Percentiles rank a stretch among this genome's conserved stretches.
Conservation (phyloP, 805 yeast genomes). For the Saccharomycopsis malanga region DNA sequence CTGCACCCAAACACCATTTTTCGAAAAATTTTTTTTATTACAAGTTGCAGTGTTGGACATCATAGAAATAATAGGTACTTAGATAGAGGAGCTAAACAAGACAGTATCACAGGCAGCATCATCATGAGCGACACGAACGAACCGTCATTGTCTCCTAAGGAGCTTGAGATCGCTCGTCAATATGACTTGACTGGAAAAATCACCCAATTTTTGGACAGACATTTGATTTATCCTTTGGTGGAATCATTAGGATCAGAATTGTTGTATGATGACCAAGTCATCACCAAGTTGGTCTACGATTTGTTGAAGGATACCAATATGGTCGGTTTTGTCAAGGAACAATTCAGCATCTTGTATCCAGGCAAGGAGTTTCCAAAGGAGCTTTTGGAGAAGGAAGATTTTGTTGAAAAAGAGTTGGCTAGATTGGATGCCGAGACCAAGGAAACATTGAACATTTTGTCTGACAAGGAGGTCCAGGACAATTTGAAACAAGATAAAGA, state of each 20-base stretch:
- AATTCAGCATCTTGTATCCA: constrained; percentile 37
- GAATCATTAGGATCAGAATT: constrained; percentile 38
- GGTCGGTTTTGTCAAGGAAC: constrained; percentile 42
- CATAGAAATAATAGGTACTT: background rate
- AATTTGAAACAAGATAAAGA: constrained; percentile 48
- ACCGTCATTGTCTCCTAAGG: constrained; percentile 25
- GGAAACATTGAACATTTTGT: constrained; percentile 39
- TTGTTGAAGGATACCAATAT: constrained; percentile 51
- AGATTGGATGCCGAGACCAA: constrained; percentile 37
- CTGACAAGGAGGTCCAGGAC: constrained; percentile 44
- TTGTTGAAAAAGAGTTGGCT: constrained; percentile 33
- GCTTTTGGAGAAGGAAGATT: constrained; percentile 33
- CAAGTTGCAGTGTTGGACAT: background rate
- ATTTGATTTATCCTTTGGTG: constrained; percentile 46
- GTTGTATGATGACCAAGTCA: constrained; percentile 38
- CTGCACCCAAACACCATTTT: too few relatives aligned
- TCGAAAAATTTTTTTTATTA: background rate
- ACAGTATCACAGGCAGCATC: background rate
- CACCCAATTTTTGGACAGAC: constrained; percentile 56
- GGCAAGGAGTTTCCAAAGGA: constrained; percentile 36
- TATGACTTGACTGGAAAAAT: constrained; percentile 50
- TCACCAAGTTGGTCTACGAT: constrained; percentile 43
- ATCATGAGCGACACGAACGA: constrained; percentile 16
- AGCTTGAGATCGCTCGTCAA: constrained; percentile 38
- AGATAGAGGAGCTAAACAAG: background rate